Evolutionary conservation across 2,329 filamentous ascomycete species (phyloP).

Genomic region (Chrysosporium queenslandicum): DNA sequence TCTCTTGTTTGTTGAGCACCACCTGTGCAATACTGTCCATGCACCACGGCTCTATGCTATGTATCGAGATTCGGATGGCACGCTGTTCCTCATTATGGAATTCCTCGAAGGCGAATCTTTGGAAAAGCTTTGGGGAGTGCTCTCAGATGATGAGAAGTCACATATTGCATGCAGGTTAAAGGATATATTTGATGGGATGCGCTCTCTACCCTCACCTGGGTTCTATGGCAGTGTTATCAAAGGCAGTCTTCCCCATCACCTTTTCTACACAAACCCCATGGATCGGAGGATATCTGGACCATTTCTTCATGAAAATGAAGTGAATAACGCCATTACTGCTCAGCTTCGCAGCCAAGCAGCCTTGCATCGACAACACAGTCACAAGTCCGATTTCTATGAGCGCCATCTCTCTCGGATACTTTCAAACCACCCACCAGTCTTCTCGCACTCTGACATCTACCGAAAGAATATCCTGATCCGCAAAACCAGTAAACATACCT

Average conservation of each 20-base stretch:
- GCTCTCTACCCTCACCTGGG: constrained; percentile 14
- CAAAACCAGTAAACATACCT: constrained; percentile 10
- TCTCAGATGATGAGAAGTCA: constrained; percentile 3
- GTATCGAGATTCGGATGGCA: constrained; percentile 5
- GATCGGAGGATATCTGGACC: constrained; percentile 4
- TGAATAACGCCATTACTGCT: constrained; percentile 18
- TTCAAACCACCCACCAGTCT: constrained; percentile 18
- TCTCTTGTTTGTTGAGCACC: constrained; percentile 7
- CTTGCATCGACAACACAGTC: constrained; percentile 15
- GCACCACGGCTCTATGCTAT: constrained; percentile 8
- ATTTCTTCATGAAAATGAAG: constrained; percentile 18
- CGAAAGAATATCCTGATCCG: constrained; percentile 18
- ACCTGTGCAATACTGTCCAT: constrained; percentile 4
- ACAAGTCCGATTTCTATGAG: constrained; percentile 18
- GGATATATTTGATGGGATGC: constrained; percentile 2
- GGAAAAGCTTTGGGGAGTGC: not conserved
- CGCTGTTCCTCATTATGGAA: not conserved
- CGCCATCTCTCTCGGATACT: constrained; percentile 16
- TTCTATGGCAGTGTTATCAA: constrained; percentile 19
- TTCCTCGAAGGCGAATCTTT: not conserved
- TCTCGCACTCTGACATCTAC: constrained; percentile 22
- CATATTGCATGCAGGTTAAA: constrained; percentile 4
- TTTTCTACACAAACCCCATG: constrained; percentile 20
- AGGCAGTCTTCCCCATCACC: constrained; percentile 19
- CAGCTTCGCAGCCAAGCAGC: constrained; percentile 17